phyloP scores from a whole-genome alignment of 1,139 yeast genomes.

The Geotrichum reessii region DNA sequence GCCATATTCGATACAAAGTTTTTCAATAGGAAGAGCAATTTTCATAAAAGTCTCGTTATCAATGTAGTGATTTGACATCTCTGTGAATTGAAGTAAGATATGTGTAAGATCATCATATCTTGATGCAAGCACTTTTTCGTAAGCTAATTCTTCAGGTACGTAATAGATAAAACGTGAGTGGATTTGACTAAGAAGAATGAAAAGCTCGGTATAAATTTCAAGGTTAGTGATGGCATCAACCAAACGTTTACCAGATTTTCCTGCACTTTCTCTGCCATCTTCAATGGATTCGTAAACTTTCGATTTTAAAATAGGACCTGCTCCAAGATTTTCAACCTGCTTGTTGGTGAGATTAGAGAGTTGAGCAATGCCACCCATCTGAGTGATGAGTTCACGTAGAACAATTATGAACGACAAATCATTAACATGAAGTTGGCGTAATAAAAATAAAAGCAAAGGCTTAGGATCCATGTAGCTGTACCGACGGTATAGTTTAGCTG shows the following conservation, averaged over 20 bases:
- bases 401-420: slow-evolving; percentile 64
- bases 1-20: slow-evolving; percentile 45
- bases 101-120: slow-evolving; percentile 66
- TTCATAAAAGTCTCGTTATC: slow-evolving; percentile 36
- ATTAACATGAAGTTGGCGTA: slow-evolving; percentile 59
- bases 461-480: slow-evolving; percentile 33
- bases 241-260: slow-evolving; percentile 50
- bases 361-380: slow-evolving; percentile 81
- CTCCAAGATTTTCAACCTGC: slow-evolving; percentile 63
- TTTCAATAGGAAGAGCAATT: slow-evolving; percentile 44
- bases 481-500: slow-evolving; percentile 35
- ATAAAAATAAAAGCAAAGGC: slow-evolving; percentile 49
- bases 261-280: slow-evolving; percentile 40
- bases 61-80: slow-evolving; percentile 52
- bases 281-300: slow-evolving; percentile 58
- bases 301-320: slow-evolving; percentile 55
- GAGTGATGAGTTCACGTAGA: slow-evolving; percentile 58
- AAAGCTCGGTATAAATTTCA: slow-evolving; percentile 54
- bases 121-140: slow-evolving; percentile 66
- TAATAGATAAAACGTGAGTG: slow-evolving; percentile 34
- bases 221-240: slow-evolving; percentile 45
- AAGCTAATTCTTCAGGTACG: slow-evolving; percentile 42
- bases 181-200: slow-evolving; percentile 56
- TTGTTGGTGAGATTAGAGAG: slow-evolving; percentile 56
- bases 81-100: slow-evolving; percentile 59